These are phyloP conservation scores for Rhizophora mangle DNA, from an alignment of 345 rosid species.

Conservation along the genomic window DNA sequence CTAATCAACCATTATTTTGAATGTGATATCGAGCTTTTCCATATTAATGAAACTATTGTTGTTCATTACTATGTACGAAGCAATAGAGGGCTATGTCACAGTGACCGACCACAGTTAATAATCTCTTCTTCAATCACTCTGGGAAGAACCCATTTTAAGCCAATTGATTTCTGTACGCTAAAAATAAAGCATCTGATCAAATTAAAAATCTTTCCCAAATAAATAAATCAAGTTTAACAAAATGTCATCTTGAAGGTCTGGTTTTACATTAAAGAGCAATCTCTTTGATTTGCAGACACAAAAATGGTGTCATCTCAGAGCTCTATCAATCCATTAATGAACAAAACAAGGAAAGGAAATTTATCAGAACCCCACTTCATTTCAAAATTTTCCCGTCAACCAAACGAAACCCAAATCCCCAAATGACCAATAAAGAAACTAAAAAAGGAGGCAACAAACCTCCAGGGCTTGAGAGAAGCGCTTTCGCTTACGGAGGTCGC, in stretches of 20 bases:
- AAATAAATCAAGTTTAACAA: not conserved
- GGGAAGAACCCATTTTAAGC: too few species aligned
- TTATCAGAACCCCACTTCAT: not conserved
- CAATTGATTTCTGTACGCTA: too few species aligned
- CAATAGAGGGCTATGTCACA: too few species aligned
- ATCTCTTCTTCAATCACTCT: too few species aligned
- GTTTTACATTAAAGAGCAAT: not conserved
- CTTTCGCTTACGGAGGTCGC: constrained; percentile 73
- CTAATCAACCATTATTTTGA: not conserved
- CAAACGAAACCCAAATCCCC: constrained; percentile 4
- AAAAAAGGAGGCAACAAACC: constrained; percentile 30
- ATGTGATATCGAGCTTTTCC: not conserved
- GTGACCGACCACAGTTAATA: too few species aligned
- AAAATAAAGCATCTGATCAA: not conserved
- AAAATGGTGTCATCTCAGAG: not conserved
- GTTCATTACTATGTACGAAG: too few species aligned
- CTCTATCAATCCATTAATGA: not conserved
- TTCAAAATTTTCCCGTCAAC: constrained; percentile 7
- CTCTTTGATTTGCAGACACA: too few species aligned
- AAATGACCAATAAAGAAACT: not conserved
- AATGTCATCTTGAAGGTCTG: not conserved
- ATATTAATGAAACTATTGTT: not conserved
- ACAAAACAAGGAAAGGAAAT: not conserved
- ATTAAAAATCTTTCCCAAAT: not conserved
- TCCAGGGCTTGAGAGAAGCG: constrained; percentile 82